Evolutionary conservation across 495 filamentous ascomycete genomes (phyloP), one percentile per base, ranked within the genome.

Genomic region (Pyrenula massariospora): DNA sequence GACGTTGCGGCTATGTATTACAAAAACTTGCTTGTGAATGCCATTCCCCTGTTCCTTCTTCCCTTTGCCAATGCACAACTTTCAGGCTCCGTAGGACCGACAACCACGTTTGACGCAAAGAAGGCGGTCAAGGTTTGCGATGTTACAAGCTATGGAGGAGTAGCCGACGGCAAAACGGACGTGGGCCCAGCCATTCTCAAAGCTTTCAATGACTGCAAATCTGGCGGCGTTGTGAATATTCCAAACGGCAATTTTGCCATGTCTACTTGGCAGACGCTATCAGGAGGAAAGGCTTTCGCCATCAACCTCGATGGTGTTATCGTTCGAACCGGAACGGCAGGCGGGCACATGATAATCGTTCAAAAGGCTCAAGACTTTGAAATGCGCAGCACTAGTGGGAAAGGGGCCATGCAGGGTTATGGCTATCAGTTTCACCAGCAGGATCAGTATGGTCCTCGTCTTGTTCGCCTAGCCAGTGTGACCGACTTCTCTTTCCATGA

Each of bases 301-400:
- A 55, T 72, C 3, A 69, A 70, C 50, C 56, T 68, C 22, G 69
- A 72, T 54, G 69, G 68, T 20, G 61, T 60, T 22, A 67, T 70
- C 31, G 60, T 65, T 50, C 63, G 68, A 2, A 69, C 63, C 5
- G 68, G 68, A 10, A 70, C 66, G 1, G 68, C 57, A 1, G 67
- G 65, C 22, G 69, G 69, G n/a, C 70, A 72, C 52, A 70, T 72
- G 69, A 70, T 72, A 15, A 59, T 61, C 22, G 60, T 63, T 48
- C 57, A 66, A 50, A 65, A 66, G 59, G 57, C 55, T 25, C 58
- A 52, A 2, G 66, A 68, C 49, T 65, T 68, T 51, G 66, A 68
- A 58, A 48, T 68, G 22, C 65, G 63, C 54, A 62, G 59, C 25
- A 58, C 58, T 31, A 62, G 57, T 22, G 62, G 62, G 12, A 57